Base-by-base conservation (phyloP, 495 filamentous ascomycete species). In the Lichenothelia convexa region DNA sequence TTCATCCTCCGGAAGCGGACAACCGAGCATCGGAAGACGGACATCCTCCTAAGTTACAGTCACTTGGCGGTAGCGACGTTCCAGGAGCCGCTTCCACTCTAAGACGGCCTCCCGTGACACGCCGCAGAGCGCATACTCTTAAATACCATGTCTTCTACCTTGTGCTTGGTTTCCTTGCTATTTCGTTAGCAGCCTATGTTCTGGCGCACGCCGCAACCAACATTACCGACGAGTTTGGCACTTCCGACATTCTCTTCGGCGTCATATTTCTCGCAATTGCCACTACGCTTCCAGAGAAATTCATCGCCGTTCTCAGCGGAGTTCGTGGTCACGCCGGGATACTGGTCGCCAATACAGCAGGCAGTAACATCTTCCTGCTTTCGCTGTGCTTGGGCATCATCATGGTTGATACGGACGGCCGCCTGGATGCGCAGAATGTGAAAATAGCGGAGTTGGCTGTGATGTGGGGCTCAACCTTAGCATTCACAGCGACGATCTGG, bases 251-350 rank as follows among this genome's bases (percentile, higher is more conserved):
- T 0, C 45, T 71, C 9, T 51, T 75, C 15, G 68, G 70, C 23
- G 48, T 70, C 18, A 64, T 59, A 0, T 54, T 75, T 9, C 49
- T 75, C 1, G 58, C 70, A 0, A 58, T 72, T 35, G 68, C 68
- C 13, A 71, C 68, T 0, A 73, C 68, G 0, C 43, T 73, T 0
- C 68, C 68, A 1, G 68, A 71, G 49, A 73, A 71, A 40, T 55
- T 71, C 17, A 44, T 70, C 13, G 57, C 65, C 6, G 47, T 67
- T 1, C 19, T 73, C 4, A 57, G 61, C 24, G 62, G 65, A 6
- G 42, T 35, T 2, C 54, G 62, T 1, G 59, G 61, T 1, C 59
- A 70, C 16, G 43, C 48, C 1, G 64, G 67, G 2, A 65, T 71
- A 35, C 34, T 73, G 18, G 61, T 68, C 35, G 68, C 67, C 2